Base-by-base conservation (phyloP, 805 yeast species). In the Schizosaccharomyces osmophilus region DNA sequence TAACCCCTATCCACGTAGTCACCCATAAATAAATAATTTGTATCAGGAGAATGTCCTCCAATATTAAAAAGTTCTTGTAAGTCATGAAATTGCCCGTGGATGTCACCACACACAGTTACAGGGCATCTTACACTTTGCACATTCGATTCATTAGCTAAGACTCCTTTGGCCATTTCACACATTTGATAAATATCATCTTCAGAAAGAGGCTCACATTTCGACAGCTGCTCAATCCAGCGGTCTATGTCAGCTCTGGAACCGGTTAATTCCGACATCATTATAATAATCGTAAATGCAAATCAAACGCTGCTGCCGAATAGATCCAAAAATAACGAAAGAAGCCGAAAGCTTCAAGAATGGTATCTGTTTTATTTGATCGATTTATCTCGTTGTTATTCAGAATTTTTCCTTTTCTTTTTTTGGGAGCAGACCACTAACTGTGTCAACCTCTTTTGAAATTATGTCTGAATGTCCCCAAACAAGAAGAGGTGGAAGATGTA, bases 1-100 rank as follows among this genome's bases (percentile, higher is more conserved):
- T 86, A 90, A 17, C 98, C 98, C 48, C 98, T 79, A 72, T 90
- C 98, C 2, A 90, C 98, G 74, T 89, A 90, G 73, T 90, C 98
- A 0, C 67, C 67, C 82, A 84, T 75, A 67, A 84, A 84, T 60
- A 84, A 71, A 69, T 84, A 84, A 67, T 82, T 84, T 31, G 89
- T 83, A 63, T 75, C 80, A 0, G 95, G 95, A 66, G 87, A 83
- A 64, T 83, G 86, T 15, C 97, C 97, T 29, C 95, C 87, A 4
- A 87, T 82, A 64, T 81, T 77, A 70, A 89, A 88, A 36, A 89
- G 73, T 3, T 95, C 87, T 61, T 87, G 70, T 55, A 90, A 71
- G 69, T 90, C 98, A 69, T 90, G 97, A 31, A 90, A 75, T 71
- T 90, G 98, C 1, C 98, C 98, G 69, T 90, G 98, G 48, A 90